Conservation (phyloP, 2,329 filamentous ascomycete genomes). For the Tetracladium maxilliforme region DNA sequence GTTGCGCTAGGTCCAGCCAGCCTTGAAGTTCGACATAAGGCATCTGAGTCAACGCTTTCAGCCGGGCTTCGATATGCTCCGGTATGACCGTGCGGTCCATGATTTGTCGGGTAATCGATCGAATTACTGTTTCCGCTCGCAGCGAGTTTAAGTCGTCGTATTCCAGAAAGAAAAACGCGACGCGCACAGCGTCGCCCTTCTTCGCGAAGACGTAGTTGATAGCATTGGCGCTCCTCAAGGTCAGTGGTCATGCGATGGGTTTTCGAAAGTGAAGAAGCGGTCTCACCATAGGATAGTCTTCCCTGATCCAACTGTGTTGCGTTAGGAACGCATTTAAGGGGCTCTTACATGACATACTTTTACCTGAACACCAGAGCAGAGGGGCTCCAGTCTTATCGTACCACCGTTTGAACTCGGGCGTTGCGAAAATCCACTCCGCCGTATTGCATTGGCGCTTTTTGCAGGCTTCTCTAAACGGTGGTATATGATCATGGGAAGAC, state of each 20-base stretch:
- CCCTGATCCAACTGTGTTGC: constrained; percentile 13
- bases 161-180: constrained; percentile 13
- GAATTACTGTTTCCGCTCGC: constrained; percentile 7
- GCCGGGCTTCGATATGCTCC: too few species aligned
- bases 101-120: constrained; percentile 10
- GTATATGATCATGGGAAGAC: constrained; percentile 11
- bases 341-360: too few species aligned
- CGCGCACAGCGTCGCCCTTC: constrained; percentile 1
- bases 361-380: constrained; percentile 15
- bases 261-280: neutral
- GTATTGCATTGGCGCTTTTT: constrained; percentile 13
- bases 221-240: constrained; percentile 9
- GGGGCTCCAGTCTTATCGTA: constrained; percentile 1
- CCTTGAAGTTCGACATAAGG: too few species aligned
- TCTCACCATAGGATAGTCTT: constrained; percentile 10
- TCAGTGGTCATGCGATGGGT: too few species aligned
- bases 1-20: too few species aligned
- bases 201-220: constrained; percentile 7
- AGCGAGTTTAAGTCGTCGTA: constrained; percentile 9
- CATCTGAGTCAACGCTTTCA: too few species aligned
- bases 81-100: constrained; percentile 3
- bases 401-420: constrained; percentile 12
- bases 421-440: constrained; percentile 13
- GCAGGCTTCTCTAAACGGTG: constrained; percentile 11
- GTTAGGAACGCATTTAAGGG: too few species aligned